Evolutionary conservation across 1,284 basidiomycete genomes (phyloP).

Genomic region (Melampsora occidentalis): DNA sequence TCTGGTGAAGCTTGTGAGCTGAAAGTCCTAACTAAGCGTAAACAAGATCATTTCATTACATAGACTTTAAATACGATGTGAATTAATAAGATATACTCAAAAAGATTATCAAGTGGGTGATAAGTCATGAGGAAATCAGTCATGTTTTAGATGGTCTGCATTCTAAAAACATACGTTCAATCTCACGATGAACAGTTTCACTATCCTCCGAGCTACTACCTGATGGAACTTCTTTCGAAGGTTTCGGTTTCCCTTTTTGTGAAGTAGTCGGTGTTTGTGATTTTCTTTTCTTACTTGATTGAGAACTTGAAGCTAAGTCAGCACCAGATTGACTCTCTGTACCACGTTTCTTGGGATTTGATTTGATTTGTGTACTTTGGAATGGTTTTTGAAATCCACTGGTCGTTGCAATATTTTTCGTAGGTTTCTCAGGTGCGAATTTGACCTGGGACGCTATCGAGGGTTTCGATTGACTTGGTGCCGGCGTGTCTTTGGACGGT

Average conservation of each 20-base stretch:
- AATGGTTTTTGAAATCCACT: not conserved
- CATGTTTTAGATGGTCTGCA: not conserved
- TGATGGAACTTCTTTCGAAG: not conserved
- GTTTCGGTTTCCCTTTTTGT: not conserved
- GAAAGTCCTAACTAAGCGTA: no score
- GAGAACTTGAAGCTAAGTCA: not conserved
- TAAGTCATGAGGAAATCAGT: not conserved
- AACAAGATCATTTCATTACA: no score
- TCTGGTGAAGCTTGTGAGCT: no score
- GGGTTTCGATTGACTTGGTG: not conserved
- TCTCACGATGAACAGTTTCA: not conserved
- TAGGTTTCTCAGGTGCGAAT: not conserved
- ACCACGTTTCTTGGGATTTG: not conserved
- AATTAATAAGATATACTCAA: no score
- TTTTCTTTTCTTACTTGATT: not conserved
- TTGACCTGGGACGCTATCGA: not conserved
- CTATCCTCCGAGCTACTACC: not conserved
- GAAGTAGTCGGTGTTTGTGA: not conserved
- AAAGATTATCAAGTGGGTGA: no score
- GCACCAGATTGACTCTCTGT: not conserved
- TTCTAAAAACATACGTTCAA: constrained; percentile 8
- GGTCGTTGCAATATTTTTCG: not conserved
- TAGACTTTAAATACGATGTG: no score
- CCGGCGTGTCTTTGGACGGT: not conserved
- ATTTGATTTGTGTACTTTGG: not conserved